Evolutionary conservation across 2,329 filamentous ascomycete species (phyloP).

Genomic region (Plenodomus lindquistii): DNA sequence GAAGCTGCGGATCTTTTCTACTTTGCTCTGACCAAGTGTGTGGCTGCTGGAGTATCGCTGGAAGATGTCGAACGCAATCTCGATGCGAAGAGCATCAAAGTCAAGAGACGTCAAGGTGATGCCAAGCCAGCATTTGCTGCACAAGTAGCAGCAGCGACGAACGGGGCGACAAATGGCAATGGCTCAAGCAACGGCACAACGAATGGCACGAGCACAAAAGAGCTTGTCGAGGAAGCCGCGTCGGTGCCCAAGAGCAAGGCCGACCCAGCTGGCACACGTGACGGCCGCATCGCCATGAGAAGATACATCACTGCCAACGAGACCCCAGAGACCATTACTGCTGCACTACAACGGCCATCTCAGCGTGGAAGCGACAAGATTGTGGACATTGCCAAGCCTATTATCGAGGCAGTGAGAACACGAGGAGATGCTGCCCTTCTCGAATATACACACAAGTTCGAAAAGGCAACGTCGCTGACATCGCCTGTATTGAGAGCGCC

Average conservation of each 20-base stretch:
- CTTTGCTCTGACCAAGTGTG: slow-evolving; percentile 89
- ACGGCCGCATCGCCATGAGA: slow-evolving; percentile 77
- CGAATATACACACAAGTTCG: slow-evolving; percentile 96
- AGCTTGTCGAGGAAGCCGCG: slow-evolving; percentile 55
- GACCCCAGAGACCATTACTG: slow-evolving; percentile 66
- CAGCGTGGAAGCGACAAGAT: slow-evolving; percentile 95
- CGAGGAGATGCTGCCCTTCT: slow-evolving; percentile 87
- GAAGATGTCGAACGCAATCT: slow-evolving; percentile 91
- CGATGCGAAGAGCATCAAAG: slow-evolving; percentile 92
- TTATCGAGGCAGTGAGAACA: slow-evolving; percentile 82
- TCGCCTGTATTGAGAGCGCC: slow-evolving; percentile 89
- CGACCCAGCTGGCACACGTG: slow-evolving; percentile 54
- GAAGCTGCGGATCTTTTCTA: slow-evolving; percentile 96
- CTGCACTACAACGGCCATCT: slow-evolving; percentile 82
- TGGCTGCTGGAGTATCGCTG: slow-evolving; percentile 80
- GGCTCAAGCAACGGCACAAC: slow-evolving; percentile 18
- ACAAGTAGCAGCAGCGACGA: slow-evolving; percentile 58
- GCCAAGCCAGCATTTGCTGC: slow-evolving; percentile 92
- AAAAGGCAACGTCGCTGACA: slow-evolving; percentile 88
- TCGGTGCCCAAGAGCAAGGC: slow-evolving; percentile 57
- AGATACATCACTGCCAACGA: slow-evolving; percentile 72
- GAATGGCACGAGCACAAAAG: slow-evolving; percentile 37
- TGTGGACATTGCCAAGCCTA: slow-evolving; percentile 85
- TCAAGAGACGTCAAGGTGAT: slow-evolving; percentile 89
- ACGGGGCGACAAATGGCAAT: background rate